Conservation (phyloP, 257 asterid genomes). For the Gentiana straminea region DNA sequence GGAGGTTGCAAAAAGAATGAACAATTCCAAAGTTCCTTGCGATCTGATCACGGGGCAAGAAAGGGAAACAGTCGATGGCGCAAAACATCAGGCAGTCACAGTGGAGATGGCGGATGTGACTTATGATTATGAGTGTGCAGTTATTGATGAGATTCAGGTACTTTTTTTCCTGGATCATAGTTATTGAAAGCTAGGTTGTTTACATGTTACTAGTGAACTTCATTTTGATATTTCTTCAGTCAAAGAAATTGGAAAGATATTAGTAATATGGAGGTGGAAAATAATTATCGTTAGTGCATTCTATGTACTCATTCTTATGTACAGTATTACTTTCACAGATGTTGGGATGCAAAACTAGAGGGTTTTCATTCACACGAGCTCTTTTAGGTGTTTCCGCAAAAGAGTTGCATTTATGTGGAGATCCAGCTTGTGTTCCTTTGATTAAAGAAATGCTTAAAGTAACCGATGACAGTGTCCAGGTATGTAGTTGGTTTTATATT, state of each 20-base stretch:
- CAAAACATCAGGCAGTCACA: slow-evolving; percentile 78
- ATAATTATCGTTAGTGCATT: neutral
- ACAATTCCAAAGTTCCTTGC: slow-evolving; percentile 87
- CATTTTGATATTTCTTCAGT: neutral
- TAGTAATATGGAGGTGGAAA: neutral
- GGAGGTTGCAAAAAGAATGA: slow-evolving; percentile 87
- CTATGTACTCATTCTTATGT: slow-evolving; percentile 1
- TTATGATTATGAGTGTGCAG: slow-evolving; percentile 64
- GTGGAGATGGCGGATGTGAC: slow-evolving; percentile 92
- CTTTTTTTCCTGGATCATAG: slow-evolving; percentile 4
- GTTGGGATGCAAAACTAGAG: slow-evolving; percentile 76
- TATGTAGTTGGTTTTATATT: slow-evolving; percentile 15
- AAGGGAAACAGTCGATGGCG: slow-evolving; percentile 78
- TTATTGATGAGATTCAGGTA: slow-evolving; percentile 96
- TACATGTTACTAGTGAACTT: no score
- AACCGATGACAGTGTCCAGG: slow-evolving; percentile 68
- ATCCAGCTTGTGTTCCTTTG: slow-evolving; percentile 88
- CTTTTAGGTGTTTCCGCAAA: slow-evolving; percentile 77
- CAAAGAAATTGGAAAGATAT: neutral
- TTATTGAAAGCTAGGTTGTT: neutral
- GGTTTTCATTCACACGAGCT: slow-evolving; percentile 94
- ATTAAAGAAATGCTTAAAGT: slow-evolving; percentile 75
- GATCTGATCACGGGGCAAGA: slow-evolving; percentile 96
- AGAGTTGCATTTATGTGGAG: slow-evolving; percentile 97
- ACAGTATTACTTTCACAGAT: slow-evolving; percentile 36